A percentile compares a stretch with the other conserved stretches of the same genome.
phyloP scores from a whole-genome alignment of 2,329 filamentous ascomycete genomes.

The Ceratocystis alfenasii region DNA sequence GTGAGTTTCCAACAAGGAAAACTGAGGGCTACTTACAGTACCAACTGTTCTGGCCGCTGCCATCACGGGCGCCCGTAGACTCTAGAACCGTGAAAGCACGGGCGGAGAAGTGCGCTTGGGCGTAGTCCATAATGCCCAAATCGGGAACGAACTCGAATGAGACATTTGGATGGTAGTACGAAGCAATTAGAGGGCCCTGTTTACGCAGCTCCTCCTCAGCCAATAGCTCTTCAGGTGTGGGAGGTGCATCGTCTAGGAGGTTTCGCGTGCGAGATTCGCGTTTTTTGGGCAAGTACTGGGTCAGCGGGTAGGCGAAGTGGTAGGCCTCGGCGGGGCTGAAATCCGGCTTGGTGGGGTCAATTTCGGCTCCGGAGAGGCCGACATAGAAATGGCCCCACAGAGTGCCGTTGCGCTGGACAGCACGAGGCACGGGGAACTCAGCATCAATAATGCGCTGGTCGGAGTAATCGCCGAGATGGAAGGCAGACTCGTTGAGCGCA shows the following conservation, averaged over 20 bases:
- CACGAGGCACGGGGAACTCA: conserved; percentile 61
- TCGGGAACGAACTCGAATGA: conserved; percentile 79
- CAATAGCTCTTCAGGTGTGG: conserved; percentile 35
- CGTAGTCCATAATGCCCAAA: conserved; percentile 56
- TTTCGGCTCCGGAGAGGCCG: conserved; percentile 57
- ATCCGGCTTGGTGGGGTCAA: conserved; percentile 60
- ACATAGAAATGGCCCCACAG: conserved; percentile 93
- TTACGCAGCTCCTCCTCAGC: conserved; percentile 41
- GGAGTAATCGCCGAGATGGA: conserved; percentile 64
- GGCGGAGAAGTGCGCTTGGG: conserved; percentile 57
- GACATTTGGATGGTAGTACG: conserved; percentile 91
- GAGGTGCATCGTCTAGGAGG: conserved; percentile 49
- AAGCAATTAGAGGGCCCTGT: conserved; percentile 57
- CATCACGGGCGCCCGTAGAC: conserved; percentile 67
- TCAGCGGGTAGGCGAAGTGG: conserved; percentile 74
- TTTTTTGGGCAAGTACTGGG: conserved; percentile 83
- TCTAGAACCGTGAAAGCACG: conserved; percentile 72
- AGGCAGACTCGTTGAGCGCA: conserved; percentile 68
- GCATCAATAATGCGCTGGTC: conserved; percentile 69
- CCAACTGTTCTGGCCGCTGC: conserved; percentile 77
- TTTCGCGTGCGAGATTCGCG: conserved; percentile 80
- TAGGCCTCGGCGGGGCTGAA: conserved; percentile 70
- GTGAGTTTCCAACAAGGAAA: not conserved
- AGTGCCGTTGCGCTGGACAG: conserved; percentile 83
- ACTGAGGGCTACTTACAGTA: conserved; percentile 44